A percentile compares a stretch with the other conserved stretches of the same genome.
Conservation (phyloP, 1,284 basidiomycete genomes). For the Vanrija sp. region DNA sequence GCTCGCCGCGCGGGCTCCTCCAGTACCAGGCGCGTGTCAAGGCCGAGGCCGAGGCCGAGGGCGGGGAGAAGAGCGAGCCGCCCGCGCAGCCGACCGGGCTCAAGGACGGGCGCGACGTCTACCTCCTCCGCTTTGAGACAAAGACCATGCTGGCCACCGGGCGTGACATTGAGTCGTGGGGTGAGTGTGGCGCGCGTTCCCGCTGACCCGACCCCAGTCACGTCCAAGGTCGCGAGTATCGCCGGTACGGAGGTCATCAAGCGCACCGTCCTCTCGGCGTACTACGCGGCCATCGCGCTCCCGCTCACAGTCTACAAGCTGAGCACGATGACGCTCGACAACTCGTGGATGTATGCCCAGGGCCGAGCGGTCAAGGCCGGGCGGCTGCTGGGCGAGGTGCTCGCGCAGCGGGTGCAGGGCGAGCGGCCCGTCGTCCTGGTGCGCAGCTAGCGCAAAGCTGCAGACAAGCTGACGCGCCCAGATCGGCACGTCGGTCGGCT, state of each 20-base stretch:
- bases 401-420: conserved; percentile 56
- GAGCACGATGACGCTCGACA: conserved; percentile 46
- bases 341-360: conserved; percentile 50
- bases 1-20: conserved; percentile 12
- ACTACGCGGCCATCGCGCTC: conserved; percentile 54
- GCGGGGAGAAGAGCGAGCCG: neutral
- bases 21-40: neutral
- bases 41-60: conserved; percentile 1
- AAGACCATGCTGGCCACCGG: conserved; percentile 51
- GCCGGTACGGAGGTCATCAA: conserved; percentile 54
- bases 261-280: conserved; percentile 54
- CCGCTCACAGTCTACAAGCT: conserved; percentile 50
- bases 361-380: conserved; percentile 55
- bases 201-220: conserved; percentile 14
- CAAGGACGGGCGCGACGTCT: conserved; percentile 49
- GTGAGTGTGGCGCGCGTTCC: conserved; percentile 20
- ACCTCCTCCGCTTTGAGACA: conserved; percentile 48
- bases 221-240: conserved; percentile 45
- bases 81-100: conserved; percentile 13
- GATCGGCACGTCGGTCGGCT: conserved; percentile 56
- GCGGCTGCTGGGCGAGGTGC: conserved; percentile 54
- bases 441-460: conserved; percentile 2
- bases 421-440: conserved; percentile 54
- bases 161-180: conserved; percentile 49
- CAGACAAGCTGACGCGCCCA: conserved; percentile 11